Evolutionary conservation across 345 rosid species (phyloP), one percentile per base, ranked within the genome.

Genomic region (Eucalyptus shirleyi): DNA sequence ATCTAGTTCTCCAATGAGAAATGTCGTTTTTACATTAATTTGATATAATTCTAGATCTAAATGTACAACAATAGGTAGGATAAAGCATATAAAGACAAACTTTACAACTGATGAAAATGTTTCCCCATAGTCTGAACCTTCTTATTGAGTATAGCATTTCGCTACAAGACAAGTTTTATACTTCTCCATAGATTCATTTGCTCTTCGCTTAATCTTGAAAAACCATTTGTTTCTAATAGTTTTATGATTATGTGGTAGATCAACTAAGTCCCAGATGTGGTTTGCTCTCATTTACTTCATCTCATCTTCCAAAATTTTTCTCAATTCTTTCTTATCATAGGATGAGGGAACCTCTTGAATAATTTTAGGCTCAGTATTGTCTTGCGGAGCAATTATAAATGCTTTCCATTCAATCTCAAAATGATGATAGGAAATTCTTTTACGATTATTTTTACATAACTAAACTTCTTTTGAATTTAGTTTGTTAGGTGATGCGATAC

Each of bases 321-420:
- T 53, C 10, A 1, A 19, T 8, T 53, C 10, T 53, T 53, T 1
- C 24, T 53, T 53, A 53, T 53, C 1, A 53, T 1, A 53, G 2
- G 10, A 53, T 53, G 24, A 53, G 0, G 10, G 56, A 53, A 0
- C 0, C 9, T 19, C 2, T 53, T 19, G 24, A 53, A 53, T 1
- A 53, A 0, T 53, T 1, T 19, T 53, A 53, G 10, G 24, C 10
- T 53, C 0, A 8, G 10, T 0, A 53, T 19, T 0, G 0, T 53
- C 2, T 53, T 53, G 10, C 0, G 0, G 10, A 53, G 24, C 5
- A 53, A 53, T 88, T 55, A 69, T 87, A 87, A 89, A 87, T 13
- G 18, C 0, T 60, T 60, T 13, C 8, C 4, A 1, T 28, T 60
- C 8, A 60, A 26, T 60, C 2, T 60, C 0, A 60, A 60, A 60